phyloP scores from a whole-genome alignment of 148 eudicot species.

The Camellia lanceoleosa region DNA sequence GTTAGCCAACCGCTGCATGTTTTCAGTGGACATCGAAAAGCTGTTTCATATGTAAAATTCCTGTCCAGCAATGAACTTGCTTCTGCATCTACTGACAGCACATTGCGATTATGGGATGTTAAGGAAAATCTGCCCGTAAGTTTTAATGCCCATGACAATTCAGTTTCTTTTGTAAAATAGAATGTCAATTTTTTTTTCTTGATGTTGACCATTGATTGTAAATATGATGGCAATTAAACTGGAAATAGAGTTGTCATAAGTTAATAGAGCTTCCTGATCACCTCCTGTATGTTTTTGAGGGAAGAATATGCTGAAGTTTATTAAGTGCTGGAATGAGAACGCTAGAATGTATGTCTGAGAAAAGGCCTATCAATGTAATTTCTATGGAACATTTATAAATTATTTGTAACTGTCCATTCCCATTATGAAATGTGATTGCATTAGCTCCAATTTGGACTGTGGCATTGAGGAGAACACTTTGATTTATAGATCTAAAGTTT shows the following conservation, averaged over 20 bases:
- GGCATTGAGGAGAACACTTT: background rate
- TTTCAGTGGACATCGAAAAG: conserved; percentile 75
- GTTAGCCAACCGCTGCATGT: conserved; percentile 70
- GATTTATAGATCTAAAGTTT: background rate
- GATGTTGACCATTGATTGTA: background rate
- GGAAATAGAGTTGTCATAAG: background rate
- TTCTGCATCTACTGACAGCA: conserved; percentile 91
- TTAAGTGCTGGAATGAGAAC: background rate
- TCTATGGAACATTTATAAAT: background rate
- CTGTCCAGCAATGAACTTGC: conserved; percentile 78
- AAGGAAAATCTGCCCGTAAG: conserved; percentile 58
- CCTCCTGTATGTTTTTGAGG: no score
- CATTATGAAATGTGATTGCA: background rate
- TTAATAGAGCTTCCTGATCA: no score
- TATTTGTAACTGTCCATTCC: background rate
- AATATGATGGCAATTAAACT: background rate
- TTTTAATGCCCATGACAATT: background rate
- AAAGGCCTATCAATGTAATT: background rate
- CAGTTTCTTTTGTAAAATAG: background rate
- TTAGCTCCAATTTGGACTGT: background rate
- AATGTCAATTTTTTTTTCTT: background rate
- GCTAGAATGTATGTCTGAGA: background rate
- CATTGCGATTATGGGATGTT: conserved; percentile 84
- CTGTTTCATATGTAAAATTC: conserved; percentile 92
- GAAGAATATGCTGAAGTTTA: background rate